Conservation (phyloP, 1,139 yeast genomes). For the Hyphopichia khmerensis region DNA sequence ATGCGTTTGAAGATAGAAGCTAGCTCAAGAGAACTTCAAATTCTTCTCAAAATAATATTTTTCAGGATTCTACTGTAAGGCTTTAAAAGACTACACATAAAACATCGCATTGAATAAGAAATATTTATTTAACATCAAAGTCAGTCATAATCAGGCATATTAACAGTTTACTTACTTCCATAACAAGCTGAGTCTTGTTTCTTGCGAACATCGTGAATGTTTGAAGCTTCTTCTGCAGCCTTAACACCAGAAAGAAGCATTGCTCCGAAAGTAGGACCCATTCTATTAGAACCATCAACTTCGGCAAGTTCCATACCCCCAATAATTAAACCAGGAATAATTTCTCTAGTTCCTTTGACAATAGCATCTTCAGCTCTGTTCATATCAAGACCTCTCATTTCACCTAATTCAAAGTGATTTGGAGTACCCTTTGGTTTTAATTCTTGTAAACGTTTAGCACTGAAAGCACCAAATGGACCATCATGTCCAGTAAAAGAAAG, state of each 20-base stretch:
- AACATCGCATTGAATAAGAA: too few relatives aligned
- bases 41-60: too few relatives aligned
- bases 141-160: too few relatives aligned
- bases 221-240: slow-evolving; percentile 65
- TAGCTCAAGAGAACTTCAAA: too few relatives aligned
- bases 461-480: slow-evolving; percentile 84
- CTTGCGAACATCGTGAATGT: slow-evolving; percentile 50
- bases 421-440: slow-evolving; percentile 24
- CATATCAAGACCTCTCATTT: slow-evolving; percentile 82
- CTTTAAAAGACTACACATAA: too few relatives aligned
- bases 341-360: slow-evolving; percentile 68
- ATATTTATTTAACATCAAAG: too few relatives aligned
- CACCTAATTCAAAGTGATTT: slow-evolving; percentile 47
- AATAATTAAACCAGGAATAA: slow-evolving; percentile 69
- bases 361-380: slow-evolving; percentile 75
- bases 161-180: slow-evolving; percentile 5
- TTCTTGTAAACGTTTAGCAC: slow-evolving; percentile 50
- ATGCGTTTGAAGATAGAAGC: too few relatives aligned
- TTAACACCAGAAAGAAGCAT: slow-evolving; percentile 77
- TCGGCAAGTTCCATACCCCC: slow-evolving; percentile 85
- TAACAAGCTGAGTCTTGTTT: slow-evolving; percentile 28
- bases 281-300: slow-evolving; percentile 73
- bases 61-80: too few relatives aligned
- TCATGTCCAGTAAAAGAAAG: slow-evolving; percentile 79
- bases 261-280: slow-evolving; percentile 86